Evolutionary conservation across 352 stramenopile genomes (phyloP).

Genomic region (Phytopythium aichiense): DNA sequence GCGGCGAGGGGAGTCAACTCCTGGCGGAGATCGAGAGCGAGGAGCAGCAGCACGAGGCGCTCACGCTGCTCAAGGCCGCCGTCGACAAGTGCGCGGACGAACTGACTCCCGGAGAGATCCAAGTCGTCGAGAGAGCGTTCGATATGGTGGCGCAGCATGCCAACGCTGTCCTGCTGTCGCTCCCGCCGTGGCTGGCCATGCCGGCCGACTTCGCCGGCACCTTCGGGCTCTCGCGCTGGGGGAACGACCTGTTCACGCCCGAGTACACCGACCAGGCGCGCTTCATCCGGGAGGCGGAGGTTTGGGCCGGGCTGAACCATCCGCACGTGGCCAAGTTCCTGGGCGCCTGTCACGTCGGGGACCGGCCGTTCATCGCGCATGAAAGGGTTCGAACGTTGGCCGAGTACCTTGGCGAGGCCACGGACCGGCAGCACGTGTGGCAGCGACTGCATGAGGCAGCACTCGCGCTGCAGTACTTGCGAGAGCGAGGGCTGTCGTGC

Average conservation of each 20-base stretch:
- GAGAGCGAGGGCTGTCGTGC: neutral
- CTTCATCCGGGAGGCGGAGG: neutral
- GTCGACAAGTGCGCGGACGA: neutral
- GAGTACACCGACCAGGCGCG: neutral
- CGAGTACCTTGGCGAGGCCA: neutral
- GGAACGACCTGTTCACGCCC: neutral
- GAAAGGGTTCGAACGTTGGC: neutral
- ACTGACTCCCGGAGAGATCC: neutral
- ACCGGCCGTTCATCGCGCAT: neutral
- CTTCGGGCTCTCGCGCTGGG: neutral
- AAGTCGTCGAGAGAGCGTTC: neutral
- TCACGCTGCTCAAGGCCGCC: constrained; percentile 1
- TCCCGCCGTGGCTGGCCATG: neutral
- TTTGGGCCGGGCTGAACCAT: neutral
- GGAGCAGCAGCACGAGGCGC: neutral
- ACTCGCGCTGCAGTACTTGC: neutral
- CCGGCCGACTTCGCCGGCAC: neutral
- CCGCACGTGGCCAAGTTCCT: constrained; percentile 8
- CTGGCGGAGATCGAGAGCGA: neutral
- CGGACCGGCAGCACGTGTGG: neutral
- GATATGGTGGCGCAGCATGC: neutral
- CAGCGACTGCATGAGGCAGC: neutral
- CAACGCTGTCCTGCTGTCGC: neutral
- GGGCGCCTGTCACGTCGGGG: neutral
- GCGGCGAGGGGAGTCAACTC: neutral